A percentile compares a stretch with the other conserved stretches of the same genome.
Evolutionary conservation across 202 grass and related monocot genomes (phyloP).

Genomic region (Panicum hallii): DNA sequence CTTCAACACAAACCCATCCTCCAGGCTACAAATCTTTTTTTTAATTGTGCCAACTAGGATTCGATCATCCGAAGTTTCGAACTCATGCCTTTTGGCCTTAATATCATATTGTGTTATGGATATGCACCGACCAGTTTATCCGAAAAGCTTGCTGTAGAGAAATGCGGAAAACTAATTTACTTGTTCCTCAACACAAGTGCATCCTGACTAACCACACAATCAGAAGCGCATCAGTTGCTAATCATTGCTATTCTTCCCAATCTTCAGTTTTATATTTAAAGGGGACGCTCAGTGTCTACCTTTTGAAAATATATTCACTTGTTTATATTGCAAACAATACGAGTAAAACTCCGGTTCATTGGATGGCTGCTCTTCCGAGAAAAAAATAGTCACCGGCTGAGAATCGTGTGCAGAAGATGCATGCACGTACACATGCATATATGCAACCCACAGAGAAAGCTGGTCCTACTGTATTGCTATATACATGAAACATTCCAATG

Average conservation of each 20-base stretch:
- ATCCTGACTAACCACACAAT: not conserved
- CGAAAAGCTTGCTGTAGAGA: not conserved
- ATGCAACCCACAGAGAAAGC: not conserved
- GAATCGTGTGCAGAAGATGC: not conserved
- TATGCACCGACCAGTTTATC: not conserved
- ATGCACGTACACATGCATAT: not conserved
- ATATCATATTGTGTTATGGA: not conserved
- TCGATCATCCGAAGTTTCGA: too few relatives aligned
- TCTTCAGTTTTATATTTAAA: not conserved
- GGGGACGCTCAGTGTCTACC: not conserved
- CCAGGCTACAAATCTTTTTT: too few relatives aligned
- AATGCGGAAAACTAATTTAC: not conserved
- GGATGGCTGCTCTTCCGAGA: not conserved
- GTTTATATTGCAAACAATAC: not conserved
- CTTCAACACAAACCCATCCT: too few relatives aligned
- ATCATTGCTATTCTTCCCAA: not conserved
- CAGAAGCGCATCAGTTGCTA: not conserved
- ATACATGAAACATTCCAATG: slow-evolving; percentile 34
- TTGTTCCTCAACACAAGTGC: not conserved
- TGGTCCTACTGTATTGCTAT: not conserved
- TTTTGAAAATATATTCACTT: not conserved
- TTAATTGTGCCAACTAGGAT: too few relatives aligned
- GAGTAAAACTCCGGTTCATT: not conserved
- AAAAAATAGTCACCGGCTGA: not conserved
- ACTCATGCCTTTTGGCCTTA: too few relatives aligned